Conservation (phyloP, 768 basidiomycete species). For the Boletus rex-veris region DNA sequence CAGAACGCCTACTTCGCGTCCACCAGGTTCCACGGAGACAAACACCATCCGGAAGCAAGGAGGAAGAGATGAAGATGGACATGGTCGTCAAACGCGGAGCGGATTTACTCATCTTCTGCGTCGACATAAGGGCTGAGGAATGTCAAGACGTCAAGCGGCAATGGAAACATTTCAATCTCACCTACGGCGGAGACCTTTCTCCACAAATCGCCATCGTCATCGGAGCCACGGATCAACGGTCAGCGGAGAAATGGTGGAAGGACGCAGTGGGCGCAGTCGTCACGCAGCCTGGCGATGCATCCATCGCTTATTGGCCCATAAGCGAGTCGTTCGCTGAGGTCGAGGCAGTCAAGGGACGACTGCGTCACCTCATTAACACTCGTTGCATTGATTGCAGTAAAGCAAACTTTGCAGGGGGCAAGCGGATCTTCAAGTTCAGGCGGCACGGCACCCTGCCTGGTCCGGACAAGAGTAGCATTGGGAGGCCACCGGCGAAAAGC, state of each 20-base stretch:
- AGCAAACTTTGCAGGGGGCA: constrained; percentile 2
- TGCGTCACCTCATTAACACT: constrained; percentile 16
- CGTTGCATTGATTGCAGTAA: constrained; percentile 26
- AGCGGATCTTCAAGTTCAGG: constrained; percentile 8
- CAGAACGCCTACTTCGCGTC: constrained; percentile 18
- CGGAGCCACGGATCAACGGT: constrained; percentile 14
- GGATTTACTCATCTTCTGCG: constrained; percentile 25
- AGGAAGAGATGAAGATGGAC: constrained; percentile 6
- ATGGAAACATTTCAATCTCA: constrained; percentile 23
- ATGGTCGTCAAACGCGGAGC: constrained; percentile 18
- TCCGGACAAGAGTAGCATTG: constrained; percentile 1
- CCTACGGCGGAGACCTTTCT: constrained; percentile 26
- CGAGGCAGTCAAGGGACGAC: constrained; percentile 1
- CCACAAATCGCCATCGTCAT: constrained; percentile 22
- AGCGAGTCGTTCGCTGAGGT: background rate
- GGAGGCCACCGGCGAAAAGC: background rate
- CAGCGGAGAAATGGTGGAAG: constrained; percentile 23
- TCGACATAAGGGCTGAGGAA: background rate
- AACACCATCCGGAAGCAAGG: background rate
- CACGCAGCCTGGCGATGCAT: constrained; percentile 1
- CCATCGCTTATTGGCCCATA: constrained; percentile 19
- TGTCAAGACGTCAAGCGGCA: constrained; percentile 12
- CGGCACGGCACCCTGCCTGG: background rate
- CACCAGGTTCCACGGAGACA: constrained; percentile 15
- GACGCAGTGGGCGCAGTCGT: background rate